These are phyloP conservation scores for Nymphaea colorata DNA, from an alignment of 164 flowering plant genomes.

Conservation along the genomic window DNA sequence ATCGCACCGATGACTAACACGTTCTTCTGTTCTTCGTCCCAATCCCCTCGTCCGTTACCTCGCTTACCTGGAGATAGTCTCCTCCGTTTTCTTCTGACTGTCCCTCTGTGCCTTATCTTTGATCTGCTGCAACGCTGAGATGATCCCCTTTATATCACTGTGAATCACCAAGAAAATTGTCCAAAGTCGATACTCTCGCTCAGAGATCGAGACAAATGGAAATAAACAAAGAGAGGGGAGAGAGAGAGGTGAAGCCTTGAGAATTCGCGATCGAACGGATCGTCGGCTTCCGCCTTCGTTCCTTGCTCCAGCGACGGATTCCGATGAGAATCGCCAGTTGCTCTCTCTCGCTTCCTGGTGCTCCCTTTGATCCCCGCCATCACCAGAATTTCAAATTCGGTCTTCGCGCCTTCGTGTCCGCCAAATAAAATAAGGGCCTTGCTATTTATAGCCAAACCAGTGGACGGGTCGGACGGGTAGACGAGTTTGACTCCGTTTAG, in stretches of 20 bases:
- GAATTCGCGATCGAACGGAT: slow-evolving; percentile 49
- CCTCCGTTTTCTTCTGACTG: slow-evolving; percentile 82
- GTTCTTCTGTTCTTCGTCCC: too few relatives aligned
- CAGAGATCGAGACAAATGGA: not conserved
- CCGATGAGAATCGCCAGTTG: slow-evolving; percentile 10
- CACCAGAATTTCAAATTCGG: not conserved
- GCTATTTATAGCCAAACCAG: too few relatives aligned
- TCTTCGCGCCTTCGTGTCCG: too few relatives aligned
- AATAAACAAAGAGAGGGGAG: not conserved
- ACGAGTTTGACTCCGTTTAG: too few relatives aligned
- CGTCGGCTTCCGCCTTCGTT: slow-evolving; percentile 25
- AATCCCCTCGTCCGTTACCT: too few relatives aligned
- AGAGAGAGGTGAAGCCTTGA: slow-evolving; percentile 27
- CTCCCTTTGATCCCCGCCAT: slow-evolving; percentile 20
- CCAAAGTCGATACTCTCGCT: not conserved
- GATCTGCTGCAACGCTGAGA: slow-evolving; percentile 75
- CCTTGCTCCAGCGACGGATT: slow-evolving; percentile 13
- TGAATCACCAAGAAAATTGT: slow-evolving; percentile 7
- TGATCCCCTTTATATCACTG: slow-evolving; percentile 78
- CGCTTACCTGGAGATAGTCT: slow-evolving; percentile 63
- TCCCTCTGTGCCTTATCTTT: slow-evolving; percentile 73
- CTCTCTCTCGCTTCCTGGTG: slow-evolving; percentile 33
- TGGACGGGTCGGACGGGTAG: too few relatives aligned
- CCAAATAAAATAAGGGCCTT: too few relatives aligned
- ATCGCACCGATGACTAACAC: too few relatives aligned